phyloP scores from a whole-genome alignment of 768 basidiomycete genomes.

The Boletus eberwhitei region DNA sequence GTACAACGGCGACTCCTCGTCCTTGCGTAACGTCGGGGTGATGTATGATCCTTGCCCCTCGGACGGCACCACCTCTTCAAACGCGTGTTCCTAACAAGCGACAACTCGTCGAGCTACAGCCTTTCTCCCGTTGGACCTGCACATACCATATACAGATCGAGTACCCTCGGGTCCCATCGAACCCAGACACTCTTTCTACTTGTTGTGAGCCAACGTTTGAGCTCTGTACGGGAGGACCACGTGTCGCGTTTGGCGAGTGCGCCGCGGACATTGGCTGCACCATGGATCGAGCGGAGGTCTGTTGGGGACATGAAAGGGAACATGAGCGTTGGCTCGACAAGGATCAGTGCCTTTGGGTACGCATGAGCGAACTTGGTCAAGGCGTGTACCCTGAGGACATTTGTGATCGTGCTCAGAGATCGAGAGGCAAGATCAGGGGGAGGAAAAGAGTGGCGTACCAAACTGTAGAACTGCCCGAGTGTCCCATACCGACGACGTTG shows the following conservation, averaged over 20 bases:
- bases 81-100: constrained; percentile 19
- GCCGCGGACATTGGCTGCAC: constrained; percentile 30
- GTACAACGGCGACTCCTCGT: constrained; percentile 30
- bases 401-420: not conserved
- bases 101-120: not conserved
- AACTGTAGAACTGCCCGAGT: constrained; percentile 29
- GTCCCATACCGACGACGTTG: constrained; percentile 23
- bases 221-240: constrained; percentile 24
- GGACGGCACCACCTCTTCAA: constrained; percentile 18
- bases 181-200: constrained; percentile 17
- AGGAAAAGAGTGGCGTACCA: constrained; percentile 14
- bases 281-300: constrained; percentile 28
- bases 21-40: constrained; percentile 25
- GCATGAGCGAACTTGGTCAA: constrained; percentile 15
- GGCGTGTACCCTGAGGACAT: constrained; percentile 13
- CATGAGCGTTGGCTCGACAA: constrained; percentile 33
- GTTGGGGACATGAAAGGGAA: constrained; percentile 27
- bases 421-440: not conserved
- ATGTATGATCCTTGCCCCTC: constrained; percentile 12
- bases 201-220: constrained; percentile 16
- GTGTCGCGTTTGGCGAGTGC: constrained; percentile 25
- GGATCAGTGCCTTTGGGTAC: constrained; percentile 18
- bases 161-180: constrained; percentile 23
- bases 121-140: too few relatives aligned
- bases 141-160: constrained; percentile 27